Evolutionary conservation across 441 rosid genomes (phyloP).

Genomic region (Pelargonium myrrhifolium): DNA sequence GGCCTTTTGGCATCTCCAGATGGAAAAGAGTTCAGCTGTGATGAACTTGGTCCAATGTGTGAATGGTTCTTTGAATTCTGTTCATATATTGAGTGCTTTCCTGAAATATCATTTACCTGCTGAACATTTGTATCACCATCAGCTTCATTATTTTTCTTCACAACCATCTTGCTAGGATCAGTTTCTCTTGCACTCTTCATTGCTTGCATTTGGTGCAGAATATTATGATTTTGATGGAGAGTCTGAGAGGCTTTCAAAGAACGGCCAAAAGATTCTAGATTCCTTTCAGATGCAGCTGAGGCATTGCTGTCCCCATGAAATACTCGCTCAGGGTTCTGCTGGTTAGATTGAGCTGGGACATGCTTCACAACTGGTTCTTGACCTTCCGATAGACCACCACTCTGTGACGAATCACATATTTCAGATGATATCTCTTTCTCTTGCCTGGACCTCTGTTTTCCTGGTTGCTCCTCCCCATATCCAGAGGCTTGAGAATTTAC

Average conservation of each 20-base stretch:
- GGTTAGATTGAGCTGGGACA: conserved; percentile 23
- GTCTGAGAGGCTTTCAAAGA: conserved; percentile 38
- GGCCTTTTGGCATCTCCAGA: conserved; percentile 37
- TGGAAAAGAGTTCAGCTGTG: conserved; percentile 22
- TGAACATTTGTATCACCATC: conserved; percentile 30
- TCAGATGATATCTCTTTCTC: conserved; percentile 19
- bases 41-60: conserved; percentile 29
- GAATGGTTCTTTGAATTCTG: conserved; percentile 20
- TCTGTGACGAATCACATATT: conserved; percentile 23
- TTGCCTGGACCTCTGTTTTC: conserved; percentile 21
- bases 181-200: conserved; percentile 35
- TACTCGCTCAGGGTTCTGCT: conserved; percentile 20
- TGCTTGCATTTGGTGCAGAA: conserved; percentile 42
- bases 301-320: conserved; percentile 20
- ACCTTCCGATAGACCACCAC: conserved; percentile 26
- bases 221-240: conserved; percentile 33
- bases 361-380: conserved; percentile 19
- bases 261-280: conserved; percentile 47
- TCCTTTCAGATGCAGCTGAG: conserved; percentile 33
- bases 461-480: conserved; percentile 26
- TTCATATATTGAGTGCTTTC: conserved; percentile 26
- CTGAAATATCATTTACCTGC: conserved; percentile 24
- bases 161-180: conserved; percentile 39
- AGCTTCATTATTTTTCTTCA: conserved; percentile 43
- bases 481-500: conserved; percentile 21